These are phyloP conservation scores for rapeseed (Brassica napus) DNA, from an alignment of 345 rosid genomes.

Conservation along the genomic window DNA sequence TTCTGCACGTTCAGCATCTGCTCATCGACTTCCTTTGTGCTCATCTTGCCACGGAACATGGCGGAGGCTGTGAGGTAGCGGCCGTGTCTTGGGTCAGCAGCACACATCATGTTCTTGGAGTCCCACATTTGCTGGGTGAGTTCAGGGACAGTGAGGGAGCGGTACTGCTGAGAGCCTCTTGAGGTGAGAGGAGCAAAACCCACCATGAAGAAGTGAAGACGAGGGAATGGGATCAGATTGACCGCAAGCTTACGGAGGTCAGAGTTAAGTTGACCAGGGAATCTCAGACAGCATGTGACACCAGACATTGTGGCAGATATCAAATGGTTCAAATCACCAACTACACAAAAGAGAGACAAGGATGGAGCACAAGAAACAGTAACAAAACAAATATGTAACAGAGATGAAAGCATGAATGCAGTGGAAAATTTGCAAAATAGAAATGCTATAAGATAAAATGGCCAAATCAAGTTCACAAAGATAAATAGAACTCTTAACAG, in stretches of 20 bases:
- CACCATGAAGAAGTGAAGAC: constrained; percentile 86
- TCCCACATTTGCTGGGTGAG: constrained; percentile 92
- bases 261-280: constrained; percentile 86
- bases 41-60: constrained; percentile 90
- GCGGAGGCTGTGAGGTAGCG: constrained; percentile 88
- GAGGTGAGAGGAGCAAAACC: constrained; percentile 82
- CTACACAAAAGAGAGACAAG: constrained; percentile 31
- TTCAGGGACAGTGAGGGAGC: constrained; percentile 78
- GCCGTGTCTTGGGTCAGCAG: constrained; percentile 87
- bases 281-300: constrained; percentile 81
- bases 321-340: constrained; percentile 85
- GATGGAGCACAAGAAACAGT: not conserved
- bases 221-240: constrained; percentile 77
- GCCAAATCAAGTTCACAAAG: not conserved
- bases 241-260: constrained; percentile 83
- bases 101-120: constrained; percentile 82
- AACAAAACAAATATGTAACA: not conserved
- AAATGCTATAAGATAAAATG: not conserved
- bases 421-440: not conserved
- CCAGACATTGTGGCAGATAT: constrained; percentile 86
- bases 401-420: not conserved
- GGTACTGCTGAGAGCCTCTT: constrained; percentile 79
- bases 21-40: constrained; percentile 90
- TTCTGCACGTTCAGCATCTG: constrained; percentile 91
- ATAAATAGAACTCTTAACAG: not conserved